Conservation (phyloP, 164 flowering plant genomes). For the Annona cherimola region DNA sequence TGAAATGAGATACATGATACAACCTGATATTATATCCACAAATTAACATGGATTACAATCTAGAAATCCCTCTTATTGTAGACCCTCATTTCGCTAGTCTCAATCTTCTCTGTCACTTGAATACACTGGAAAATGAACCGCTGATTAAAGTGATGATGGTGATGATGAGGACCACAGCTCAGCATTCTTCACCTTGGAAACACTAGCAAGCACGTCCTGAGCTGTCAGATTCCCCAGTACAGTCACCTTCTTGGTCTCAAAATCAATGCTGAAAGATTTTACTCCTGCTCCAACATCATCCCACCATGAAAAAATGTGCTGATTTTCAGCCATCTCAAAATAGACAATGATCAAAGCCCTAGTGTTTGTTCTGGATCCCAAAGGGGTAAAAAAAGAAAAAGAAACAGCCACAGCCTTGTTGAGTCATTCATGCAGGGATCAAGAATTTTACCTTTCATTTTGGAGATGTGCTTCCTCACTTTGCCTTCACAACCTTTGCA, state of each 20-base stretch:
- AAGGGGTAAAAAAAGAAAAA: background rate
- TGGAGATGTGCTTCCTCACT: constrained; percentile 83
- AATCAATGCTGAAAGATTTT: constrained; percentile 74
- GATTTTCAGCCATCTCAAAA: background rate
- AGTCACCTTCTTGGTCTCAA: constrained; percentile 75
- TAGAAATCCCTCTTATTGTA: too few species aligned
- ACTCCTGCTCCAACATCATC: constrained; percentile 53
- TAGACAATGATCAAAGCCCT: background rate
- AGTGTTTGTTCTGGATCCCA: too few species aligned
- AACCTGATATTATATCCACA: too few species aligned
- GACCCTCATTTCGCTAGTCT: too few species aligned
- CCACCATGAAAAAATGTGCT: background rate
- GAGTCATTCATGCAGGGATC: background rate
- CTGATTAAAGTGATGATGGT: background rate
- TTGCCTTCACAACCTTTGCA: constrained; percentile 97
- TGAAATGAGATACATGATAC: too few species aligned
- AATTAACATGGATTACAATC: too few species aligned
- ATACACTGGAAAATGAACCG: background rate
- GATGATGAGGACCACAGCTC: constrained; percentile 74
- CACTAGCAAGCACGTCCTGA: constrained; percentile 60
- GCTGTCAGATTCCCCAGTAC: constrained; percentile 78
- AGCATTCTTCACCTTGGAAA: constrained; percentile 81
- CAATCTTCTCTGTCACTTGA: too few species aligned
- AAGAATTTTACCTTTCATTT: constrained; percentile 69
- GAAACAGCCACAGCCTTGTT: background rate